These are phyloP conservation scores for Trypethelium eluteriae DNA, from an alignment of 495 filamentous ascomycete genomes.

Conservation along the genomic window DNA sequence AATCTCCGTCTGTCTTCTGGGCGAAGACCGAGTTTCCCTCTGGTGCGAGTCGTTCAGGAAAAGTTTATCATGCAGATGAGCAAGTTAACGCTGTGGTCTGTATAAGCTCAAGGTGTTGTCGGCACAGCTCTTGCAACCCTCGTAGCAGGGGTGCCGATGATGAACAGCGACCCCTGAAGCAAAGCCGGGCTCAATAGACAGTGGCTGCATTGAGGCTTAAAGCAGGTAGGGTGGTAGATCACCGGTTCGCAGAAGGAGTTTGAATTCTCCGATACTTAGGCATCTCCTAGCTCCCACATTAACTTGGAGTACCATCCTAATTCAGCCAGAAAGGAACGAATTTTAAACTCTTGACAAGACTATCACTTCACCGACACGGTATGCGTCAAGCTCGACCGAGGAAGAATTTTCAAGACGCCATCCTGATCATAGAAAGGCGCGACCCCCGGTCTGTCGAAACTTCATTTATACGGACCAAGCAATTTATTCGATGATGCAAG, in stretches of 20 bases:
- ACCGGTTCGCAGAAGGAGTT: not conserved
- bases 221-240: slow-evolving; percentile 8
- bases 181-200: not conserved
- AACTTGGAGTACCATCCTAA: too few species aligned
- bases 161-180: slow-evolving; percentile 3
- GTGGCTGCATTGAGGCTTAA: slow-evolving; percentile 12
- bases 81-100: not conserved
- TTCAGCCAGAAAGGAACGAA: not conserved
- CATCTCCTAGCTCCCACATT: not conserved
- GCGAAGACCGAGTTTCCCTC: not conserved
- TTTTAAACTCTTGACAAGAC: not conserved
- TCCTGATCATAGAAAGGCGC: not conserved
- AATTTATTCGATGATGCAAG: not conserved
- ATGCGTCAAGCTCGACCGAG: not conserved
- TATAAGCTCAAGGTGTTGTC: slow-evolving; percentile 3
- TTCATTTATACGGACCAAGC: not conserved
- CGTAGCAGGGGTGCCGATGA: slow-evolving; percentile 4
- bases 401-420: slow-evolving; percentile 1
- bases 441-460: not conserved
- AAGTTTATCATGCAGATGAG: not conserved
- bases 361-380: not conserved
- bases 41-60: not conserved
- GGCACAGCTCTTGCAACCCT: not conserved
- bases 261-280: slow-evolving; percentile 3
- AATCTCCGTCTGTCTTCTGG: not conserved